A percentile compares a stretch with the other conserved stretches of the same genome.
Conservation (phyloP, 2,329 filamentous ascomycete genomes). For the Colletotrichum falcatum region DNA sequence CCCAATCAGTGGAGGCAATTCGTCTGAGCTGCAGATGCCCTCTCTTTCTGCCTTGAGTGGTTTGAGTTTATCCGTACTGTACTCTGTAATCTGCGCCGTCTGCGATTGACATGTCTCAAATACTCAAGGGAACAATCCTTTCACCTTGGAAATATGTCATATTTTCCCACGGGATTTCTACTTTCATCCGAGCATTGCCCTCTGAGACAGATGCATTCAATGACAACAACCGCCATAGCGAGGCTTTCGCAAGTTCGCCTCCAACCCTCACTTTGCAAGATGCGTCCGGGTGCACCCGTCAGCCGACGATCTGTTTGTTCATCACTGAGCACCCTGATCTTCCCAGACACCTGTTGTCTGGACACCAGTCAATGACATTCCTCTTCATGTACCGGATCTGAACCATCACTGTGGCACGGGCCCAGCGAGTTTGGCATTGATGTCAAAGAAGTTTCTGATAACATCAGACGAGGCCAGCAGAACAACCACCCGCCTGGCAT, state of each 20-base stretch:
- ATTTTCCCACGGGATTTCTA: background rate
- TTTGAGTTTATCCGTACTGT: background rate
- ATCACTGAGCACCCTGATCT: constrained; percentile 28
- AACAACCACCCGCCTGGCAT: background rate
- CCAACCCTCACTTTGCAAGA: background rate
- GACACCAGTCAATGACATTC: constrained; percentile 16
- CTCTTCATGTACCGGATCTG: background rate
- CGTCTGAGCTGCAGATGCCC: constrained; percentile 8
- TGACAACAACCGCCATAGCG: background rate
- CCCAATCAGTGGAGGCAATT: constrained; percentile 17
- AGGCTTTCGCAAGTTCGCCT: background rate
- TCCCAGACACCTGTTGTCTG: constrained; percentile 23
- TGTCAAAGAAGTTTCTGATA: background rate
- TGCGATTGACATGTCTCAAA: constrained; percentile 12
- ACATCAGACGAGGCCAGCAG: background rate
- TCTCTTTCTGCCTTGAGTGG: background rate
- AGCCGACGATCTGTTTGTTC: constrained; percentile 31
- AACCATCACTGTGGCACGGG: background rate
- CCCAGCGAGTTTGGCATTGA: constrained; percentile 12
- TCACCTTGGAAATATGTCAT: background rate
- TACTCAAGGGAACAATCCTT: background rate
- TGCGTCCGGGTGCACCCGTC: constrained; percentile 28
- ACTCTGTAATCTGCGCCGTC: background rate
- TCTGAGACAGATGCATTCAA: constrained; percentile 27
- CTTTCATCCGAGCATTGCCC: background rate